Evolutionary conservation across 2,329 filamentous ascomycete genomes (phyloP), one percentile per base, ranked within the genome.

Genomic region (Dryadomyces quercus-mongolicae): DNA sequence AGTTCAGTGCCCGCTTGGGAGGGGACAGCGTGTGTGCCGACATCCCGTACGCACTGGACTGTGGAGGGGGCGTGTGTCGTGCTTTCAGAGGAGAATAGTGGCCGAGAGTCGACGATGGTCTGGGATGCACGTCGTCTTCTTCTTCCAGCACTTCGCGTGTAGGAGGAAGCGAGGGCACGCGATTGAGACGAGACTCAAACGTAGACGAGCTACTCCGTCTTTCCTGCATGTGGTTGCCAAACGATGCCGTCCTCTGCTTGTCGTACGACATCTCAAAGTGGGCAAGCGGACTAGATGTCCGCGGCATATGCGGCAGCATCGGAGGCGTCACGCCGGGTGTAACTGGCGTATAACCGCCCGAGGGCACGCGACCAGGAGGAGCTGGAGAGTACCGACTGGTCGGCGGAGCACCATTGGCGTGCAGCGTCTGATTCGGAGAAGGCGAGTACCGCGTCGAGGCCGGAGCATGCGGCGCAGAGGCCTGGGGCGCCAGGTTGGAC

Each of bases 251-350:
- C n/a, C 55, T 2, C 15, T 56, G 55, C 47, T 60, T 60, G 36
- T 72, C 70, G 53, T 71, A 70, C 8, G 71, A 72, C 12, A 74
- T 71, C 63, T 84, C 81, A 56, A 82, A 84, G 60, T 85, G 80
- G 6, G 81, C 81, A 56, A 85, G 65, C 0, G 82, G 82, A 59
- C 82, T 85, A 1, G 81, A 85, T 1, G 82, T 85, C 58, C 82
- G 72, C 9, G 82, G 81, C 57, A 81, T 74, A 61, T 84, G 80
- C 49, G 79, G 70, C 44, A 83, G 68, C 42, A 73, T 65, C 15
- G 77, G 68, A 25, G 73, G 66, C 25, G 75, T 71, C 3, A 68
- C 64, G 20, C 66, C 67, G 7, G 69, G 61, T 25, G 55, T 49
- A 1, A 51, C 42, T 15, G 69, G 62, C 53, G 57, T 67, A 18